A percentile compares a stretch with the other conserved stretches of the same genome.
Conservation (phyloP, 768 basidiomycete species). For the Tylopilus cervinicoccineus region DNA sequence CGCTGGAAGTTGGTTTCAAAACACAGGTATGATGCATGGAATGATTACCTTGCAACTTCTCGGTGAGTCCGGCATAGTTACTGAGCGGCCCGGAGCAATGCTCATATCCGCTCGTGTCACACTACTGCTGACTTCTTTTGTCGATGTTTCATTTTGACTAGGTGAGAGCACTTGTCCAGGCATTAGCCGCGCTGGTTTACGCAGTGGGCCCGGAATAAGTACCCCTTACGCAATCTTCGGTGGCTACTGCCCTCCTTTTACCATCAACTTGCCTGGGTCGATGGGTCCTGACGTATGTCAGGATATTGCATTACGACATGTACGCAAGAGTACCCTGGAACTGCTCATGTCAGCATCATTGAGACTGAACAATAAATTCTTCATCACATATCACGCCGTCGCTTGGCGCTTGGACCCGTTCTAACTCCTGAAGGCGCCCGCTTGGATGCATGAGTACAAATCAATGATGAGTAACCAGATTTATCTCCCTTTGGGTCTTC, state of each 20-base stretch:
- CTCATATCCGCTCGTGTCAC: background rate
- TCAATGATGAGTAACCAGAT: background rate
- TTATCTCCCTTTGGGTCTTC: background rate
- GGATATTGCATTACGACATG: background rate
- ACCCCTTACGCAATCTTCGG: too few relatives aligned
- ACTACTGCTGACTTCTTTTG: too few relatives aligned
- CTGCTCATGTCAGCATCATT: background rate
- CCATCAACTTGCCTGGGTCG: too few relatives aligned
- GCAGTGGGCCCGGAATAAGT: too few relatives aligned
- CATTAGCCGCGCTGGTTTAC: too few relatives aligned
- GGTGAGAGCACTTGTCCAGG: too few relatives aligned
- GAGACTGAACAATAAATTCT: background rate
- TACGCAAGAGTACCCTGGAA: background rate
- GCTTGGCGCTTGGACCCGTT: background rate
- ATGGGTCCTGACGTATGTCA: background rate
- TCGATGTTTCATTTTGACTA: too few relatives aligned
- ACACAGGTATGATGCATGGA: background rate
- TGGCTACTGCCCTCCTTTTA: too few relatives aligned
- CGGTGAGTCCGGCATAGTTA: background rate
- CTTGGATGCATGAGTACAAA: background rate
- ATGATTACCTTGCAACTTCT: background rate
- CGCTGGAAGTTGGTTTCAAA: background rate
- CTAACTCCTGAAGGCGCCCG: background rate
- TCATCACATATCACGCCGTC: background rate
- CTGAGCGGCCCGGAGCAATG: background rate